Percentiles rank a stretch among this genome's conserved stretches.
Conservation (phyloP, 208 protist genomes). For the Dictyostelium gargantuum region DNA sequence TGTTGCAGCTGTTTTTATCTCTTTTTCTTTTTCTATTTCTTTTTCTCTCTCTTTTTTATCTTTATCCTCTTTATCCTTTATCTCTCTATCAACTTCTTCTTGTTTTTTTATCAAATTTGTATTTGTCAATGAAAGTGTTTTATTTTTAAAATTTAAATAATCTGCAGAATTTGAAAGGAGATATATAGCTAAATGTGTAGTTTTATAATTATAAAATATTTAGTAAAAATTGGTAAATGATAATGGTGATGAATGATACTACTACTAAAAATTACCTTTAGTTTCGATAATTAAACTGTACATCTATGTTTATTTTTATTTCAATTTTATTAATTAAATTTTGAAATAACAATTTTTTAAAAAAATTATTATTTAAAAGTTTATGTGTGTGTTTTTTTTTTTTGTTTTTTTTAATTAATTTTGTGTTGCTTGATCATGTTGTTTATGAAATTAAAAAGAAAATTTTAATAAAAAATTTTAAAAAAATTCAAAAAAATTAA, state of each 20-base stretch:
- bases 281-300: neutral
- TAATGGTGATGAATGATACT: neutral
- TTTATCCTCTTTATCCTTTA: no score
- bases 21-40: neutral
- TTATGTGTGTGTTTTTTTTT: no score
- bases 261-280: neutral
- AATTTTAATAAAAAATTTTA: no score
- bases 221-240: neutral
- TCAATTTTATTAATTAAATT: neutral
- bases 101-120: neutral
- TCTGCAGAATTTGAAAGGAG: neutral
- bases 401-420: neutral
- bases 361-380: no score
- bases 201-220: no score
- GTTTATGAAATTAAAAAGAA: no score
- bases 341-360: no score
- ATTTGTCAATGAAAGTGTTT: neutral
- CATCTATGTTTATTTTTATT: neutral
- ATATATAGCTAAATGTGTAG: neutral
- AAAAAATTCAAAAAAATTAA: no score
- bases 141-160: neutral
- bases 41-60: no score
- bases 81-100: no score
- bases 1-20: neutral
- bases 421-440: no score